Percentiles rank a stretch among this genome's conserved stretches.
Evolutionary conservation across 2,329 filamentous ascomycete genomes (phyloP).

Genomic region (Aspergillus floridensis): DNA sequence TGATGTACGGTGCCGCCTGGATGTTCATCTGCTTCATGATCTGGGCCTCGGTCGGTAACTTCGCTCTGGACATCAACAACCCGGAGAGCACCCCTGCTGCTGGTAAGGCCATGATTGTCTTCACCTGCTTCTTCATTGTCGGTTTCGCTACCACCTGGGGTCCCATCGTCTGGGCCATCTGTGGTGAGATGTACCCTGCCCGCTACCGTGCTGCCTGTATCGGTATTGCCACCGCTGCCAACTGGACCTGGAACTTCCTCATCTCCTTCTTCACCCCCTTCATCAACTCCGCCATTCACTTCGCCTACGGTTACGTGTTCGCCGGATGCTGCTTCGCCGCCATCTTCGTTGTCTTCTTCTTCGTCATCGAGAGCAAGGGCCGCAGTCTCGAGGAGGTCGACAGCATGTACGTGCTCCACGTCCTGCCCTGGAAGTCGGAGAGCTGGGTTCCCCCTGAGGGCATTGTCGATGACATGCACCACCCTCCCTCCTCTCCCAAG

Average conservation of each 20-base stretch:
- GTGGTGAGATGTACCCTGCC: constrained; percentile 46
- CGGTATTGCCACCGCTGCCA: constrained; percentile 72
- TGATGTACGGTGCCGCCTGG: constrained; percentile 67
- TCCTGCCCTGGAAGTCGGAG: constrained; percentile 62
- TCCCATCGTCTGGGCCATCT: constrained; percentile 52
- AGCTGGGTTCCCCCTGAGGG: constrained; percentile 46
- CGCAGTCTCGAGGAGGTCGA: constrained; percentile 77
- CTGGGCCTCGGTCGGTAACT: constrained; percentile 60
- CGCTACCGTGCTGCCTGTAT: constrained; percentile 68
- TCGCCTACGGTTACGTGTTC: constrained; percentile 75
- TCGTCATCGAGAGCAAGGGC: constrained; percentile 71
- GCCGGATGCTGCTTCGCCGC: constrained; percentile 68
- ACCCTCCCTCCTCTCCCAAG: constrained; percentile 12
- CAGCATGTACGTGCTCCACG: constrained; percentile 68
- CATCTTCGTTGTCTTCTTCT: constrained; percentile 69
- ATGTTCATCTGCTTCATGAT: constrained; percentile 61
- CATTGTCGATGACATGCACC: constrained; percentile 30
- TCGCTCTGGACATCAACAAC: constrained; percentile 37
- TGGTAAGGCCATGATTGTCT: constrained; percentile 68
- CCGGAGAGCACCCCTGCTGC: constrained; percentile 48
- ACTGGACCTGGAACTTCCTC: constrained; percentile 77
- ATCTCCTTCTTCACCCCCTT: constrained; percentile 78
- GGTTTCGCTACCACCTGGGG: constrained; percentile 72
- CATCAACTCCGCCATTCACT: constrained; percentile 70
- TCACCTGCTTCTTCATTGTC: constrained; percentile 71